phyloP scores from a whole-genome alignment of 306 rosid species.

The Parietaria judaica region DNA sequence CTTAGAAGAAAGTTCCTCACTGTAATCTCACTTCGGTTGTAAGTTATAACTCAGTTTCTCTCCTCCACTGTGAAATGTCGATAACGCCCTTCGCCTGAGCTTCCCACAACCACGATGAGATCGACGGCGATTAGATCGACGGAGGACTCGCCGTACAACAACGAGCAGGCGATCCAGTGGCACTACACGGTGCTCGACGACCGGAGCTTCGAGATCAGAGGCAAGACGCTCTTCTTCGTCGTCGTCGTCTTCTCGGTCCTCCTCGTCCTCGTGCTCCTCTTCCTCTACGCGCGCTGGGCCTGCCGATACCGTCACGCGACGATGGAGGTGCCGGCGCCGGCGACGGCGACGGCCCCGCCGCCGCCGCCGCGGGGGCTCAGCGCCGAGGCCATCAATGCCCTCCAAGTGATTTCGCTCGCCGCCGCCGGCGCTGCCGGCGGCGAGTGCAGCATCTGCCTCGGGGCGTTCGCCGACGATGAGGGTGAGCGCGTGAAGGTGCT shows the following conservation, averaged over 20 bases:
- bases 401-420: slow-evolving; percentile 45
- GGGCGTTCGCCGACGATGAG: slow-evolving; percentile 47
- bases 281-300: slow-evolving; percentile 73
- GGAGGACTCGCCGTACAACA: slow-evolving; percentile 1
- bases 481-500: slow-evolving; percentile 77
- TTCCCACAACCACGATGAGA: neutral
- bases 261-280: slow-evolving; percentile 41
- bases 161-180: slow-evolving; percentile 21
- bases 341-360: slow-evolving; percentile 14
- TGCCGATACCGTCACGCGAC: slow-evolving; percentile 37
- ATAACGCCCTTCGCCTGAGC: neutral
- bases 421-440: slow-evolving; percentile 18
- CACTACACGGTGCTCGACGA: slow-evolving; percentile 63
- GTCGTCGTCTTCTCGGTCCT: slow-evolving; percentile 47
- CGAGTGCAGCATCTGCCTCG: slow-evolving; percentile 73
- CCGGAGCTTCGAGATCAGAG: slow-evolving; percentile 45
- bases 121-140: neutral
- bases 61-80: neutral
- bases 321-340: slow-evolving; percentile 8
- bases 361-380: slow-evolving; percentile 39
- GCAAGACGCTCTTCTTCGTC: slow-evolving; percentile 57
- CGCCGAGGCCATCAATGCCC: slow-evolving; percentile 23
- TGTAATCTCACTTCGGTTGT: too few relatives aligned
- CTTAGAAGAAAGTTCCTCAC: neutral
- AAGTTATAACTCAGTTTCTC: neutral